Evolutionary conservation across 1,284 basidiomycete species (phyloP).

Genomic region (Heterobasidion annosum): DNA sequence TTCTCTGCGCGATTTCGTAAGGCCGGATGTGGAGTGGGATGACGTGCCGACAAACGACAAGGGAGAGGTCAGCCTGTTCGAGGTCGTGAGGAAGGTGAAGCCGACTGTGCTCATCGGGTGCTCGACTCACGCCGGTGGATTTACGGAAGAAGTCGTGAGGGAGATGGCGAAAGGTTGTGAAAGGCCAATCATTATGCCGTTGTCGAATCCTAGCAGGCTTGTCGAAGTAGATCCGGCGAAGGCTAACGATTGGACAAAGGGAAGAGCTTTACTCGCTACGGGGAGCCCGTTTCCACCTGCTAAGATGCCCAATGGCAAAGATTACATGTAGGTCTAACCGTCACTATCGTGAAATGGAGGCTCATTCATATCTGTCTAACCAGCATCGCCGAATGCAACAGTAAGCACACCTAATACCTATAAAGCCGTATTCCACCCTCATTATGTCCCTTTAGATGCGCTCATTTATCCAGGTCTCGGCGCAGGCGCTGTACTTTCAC

Average conservation of each 20-base stretch:
- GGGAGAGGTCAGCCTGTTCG: constrained; percentile 45
- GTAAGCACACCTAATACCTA: constrained; percentile 21
- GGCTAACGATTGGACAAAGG: constrained; percentile 68
- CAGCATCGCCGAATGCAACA: constrained; percentile 70
- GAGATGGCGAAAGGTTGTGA: constrained; percentile 64
- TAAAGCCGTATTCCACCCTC: background rate
- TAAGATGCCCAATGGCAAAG: constrained; percentile 58
- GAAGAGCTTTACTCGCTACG: constrained; percentile 70
- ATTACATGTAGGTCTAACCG: constrained; percentile 44
- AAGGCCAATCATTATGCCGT: constrained; percentile 73
- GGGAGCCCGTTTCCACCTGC: constrained; percentile 77
- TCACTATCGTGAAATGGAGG: background rate
- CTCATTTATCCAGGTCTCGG: constrained; percentile 77
- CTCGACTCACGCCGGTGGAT: constrained; percentile 74
- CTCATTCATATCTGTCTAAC: background rate
- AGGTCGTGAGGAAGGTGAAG: constrained; percentile 60
- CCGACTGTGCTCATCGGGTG: constrained; percentile 78
- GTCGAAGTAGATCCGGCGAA: constrained; percentile 72
- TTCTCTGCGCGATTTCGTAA: constrained; percentile 46
- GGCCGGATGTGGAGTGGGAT: constrained; percentile 45
- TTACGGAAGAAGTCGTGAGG: constrained; percentile 66
- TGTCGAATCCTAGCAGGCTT: constrained; percentile 75
- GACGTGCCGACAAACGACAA: constrained; percentile 28
- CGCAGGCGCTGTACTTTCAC: constrained; percentile 59
- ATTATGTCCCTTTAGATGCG: constrained; percentile 36